These are phyloP conservation scores for Tuber magnatum DNA, from an alignment of 495 filamentous ascomycete genomes.

Conservation along the genomic window DNA sequence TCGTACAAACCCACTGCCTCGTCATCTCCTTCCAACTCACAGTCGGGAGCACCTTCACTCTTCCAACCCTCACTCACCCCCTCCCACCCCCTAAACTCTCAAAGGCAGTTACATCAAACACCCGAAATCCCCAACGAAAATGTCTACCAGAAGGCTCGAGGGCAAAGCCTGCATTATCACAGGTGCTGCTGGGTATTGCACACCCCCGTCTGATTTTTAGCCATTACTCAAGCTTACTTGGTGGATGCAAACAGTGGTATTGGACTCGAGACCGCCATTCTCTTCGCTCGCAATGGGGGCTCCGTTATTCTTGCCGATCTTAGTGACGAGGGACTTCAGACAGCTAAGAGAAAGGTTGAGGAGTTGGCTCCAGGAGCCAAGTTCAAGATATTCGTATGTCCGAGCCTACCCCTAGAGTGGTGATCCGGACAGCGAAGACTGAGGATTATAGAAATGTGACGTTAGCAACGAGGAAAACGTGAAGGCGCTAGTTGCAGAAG, in stretches of 20 bases:
- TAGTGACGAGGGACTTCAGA: constrained; percentile 62
- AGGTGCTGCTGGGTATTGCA: constrained; percentile 72
- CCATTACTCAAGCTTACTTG: constrained; percentile 10
- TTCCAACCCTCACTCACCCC: not conserved
- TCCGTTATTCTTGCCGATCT: constrained; percentile 81
- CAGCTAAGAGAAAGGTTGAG: constrained; percentile 61
- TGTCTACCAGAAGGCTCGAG: constrained; percentile 54
- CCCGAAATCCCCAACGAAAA: not conserved
- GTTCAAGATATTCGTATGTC: constrained; percentile 53
- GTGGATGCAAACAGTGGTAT: constrained; percentile 60
- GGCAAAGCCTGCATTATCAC: constrained; percentile 95
- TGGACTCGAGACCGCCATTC: constrained; percentile 86
- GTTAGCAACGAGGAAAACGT: constrained; percentile 45
- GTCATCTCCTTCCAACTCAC: not conserved
- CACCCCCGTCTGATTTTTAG: not conserved
- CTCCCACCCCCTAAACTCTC: not conserved
- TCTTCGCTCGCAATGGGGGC: constrained; percentile 86
- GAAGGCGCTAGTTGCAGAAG: constrained; percentile 23
- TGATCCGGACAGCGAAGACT: not conserved
- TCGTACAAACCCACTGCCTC: not conserved
- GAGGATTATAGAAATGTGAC: constrained; percentile 47
- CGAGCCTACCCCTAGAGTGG: not conserved
- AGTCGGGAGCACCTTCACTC: not conserved
- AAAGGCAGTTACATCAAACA: not conserved
- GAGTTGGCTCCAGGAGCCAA: constrained; percentile 59